phyloP scores from a whole-genome alignment of 257 asterid species.

The Ophiorrhiza pumila region DNA sequence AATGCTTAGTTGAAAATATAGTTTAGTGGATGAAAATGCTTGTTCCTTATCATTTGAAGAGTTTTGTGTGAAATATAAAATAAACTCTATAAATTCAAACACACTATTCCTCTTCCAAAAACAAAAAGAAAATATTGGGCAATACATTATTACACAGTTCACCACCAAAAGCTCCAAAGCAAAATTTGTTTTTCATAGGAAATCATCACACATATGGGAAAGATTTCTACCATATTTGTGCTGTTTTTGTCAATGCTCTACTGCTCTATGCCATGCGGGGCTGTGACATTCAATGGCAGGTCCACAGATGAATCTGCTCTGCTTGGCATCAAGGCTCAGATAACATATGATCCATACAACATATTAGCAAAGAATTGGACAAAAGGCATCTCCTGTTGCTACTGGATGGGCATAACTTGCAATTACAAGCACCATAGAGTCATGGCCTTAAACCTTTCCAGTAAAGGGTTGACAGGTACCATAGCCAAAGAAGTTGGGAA shows the following conservation, averaged over 20 bases:
- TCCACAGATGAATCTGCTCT: slow-evolving; percentile 7
- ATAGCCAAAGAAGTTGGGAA: slow-evolving; percentile 14
- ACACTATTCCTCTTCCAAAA: too few species aligned
- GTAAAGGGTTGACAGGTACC: background rate
- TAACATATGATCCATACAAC: background rate
- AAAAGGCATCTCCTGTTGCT: background rate
- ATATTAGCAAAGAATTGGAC: slow-evolving; percentile 13
- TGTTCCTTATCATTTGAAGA: too few species aligned
- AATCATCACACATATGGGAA: background rate
- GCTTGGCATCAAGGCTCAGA: background rate
- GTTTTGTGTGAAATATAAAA: too few species aligned
- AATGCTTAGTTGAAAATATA: too few species aligned
- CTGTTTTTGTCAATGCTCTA: background rate
- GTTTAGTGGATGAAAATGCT: too few species aligned
- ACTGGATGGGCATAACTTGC: slow-evolving; percentile 21
- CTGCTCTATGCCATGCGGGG: background rate
- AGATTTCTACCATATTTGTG: background rate
- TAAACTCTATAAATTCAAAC: too few species aligned
- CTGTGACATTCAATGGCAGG: background rate
- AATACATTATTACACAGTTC: too few species aligned
- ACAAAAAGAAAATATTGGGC: too few species aligned
- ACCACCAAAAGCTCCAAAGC: too few species aligned
- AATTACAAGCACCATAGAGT: slow-evolving; percentile 6
- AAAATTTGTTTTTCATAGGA: background rate
- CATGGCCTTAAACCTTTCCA: slow-evolving; percentile 2